These are phyloP conservation scores for Sporothrix luriei DNA, from an alignment of 2,329 filamentous ascomycete species.

Conservation along the genomic window DNA sequence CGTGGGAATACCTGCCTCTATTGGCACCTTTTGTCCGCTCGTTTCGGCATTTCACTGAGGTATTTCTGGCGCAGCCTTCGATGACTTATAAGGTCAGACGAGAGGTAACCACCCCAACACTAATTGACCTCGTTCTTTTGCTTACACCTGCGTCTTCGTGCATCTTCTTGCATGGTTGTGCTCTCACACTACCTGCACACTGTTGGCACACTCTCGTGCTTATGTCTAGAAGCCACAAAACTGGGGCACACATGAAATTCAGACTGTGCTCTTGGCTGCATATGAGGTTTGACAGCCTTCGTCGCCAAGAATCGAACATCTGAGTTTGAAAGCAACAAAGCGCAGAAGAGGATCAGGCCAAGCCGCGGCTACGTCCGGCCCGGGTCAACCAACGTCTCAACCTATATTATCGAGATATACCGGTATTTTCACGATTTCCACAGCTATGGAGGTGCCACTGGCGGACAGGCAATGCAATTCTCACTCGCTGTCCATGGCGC, in stretches of 20 bases:
- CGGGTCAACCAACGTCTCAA: neutral
- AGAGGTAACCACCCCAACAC: neutral
- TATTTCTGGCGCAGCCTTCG: neutral
- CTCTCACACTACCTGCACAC: neutral
- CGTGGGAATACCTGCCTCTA: neutral
- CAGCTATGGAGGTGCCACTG: neutral
- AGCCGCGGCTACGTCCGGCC: neutral
- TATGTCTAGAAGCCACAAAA: neutral
- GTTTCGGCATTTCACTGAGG: neutral
- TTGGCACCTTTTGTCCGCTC: neutral
- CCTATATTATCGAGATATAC: no score
- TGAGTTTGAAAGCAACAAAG: neutral
- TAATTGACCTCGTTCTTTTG: neutral
- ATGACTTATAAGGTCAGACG: neutral
- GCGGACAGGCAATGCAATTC: neutral
- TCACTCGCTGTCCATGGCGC: neutral
- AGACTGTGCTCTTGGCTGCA: conserved; percentile 12
- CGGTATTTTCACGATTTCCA: neutral
- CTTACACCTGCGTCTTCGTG: neutral
- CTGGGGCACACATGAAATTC: neutral
- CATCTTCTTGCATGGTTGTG: neutral
- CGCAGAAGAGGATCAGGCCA: neutral
- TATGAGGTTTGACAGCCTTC: conserved; percentile 15
- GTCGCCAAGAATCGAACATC: neutral
- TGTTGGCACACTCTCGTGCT: neutral